Evolutionary conservation across 257 asterid species (phyloP).

Genomic region (Osmanthus fragrans): DNA sequence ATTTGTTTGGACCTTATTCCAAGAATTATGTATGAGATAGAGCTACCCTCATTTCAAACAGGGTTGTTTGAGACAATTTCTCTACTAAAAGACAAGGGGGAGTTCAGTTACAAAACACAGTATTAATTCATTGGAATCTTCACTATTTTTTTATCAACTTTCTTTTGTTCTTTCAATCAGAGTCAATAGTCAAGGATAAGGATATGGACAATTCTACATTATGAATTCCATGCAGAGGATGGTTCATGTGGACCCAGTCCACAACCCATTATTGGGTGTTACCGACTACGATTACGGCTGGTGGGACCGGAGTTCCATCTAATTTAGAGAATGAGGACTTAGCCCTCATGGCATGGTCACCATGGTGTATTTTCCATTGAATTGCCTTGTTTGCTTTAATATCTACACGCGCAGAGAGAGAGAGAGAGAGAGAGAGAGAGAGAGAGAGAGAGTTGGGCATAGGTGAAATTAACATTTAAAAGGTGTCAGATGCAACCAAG

Average conservation of each 20-base stretch:
- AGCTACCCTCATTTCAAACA: no score
- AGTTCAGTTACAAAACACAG: background rate
- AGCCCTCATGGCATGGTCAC: background rate
- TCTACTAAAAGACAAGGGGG: background rate
- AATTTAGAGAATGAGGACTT: background rate
- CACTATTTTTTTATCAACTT: background rate
- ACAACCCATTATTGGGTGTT: background rate
- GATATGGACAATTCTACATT: background rate
- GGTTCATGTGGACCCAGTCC: background rate
- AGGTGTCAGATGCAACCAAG: slow-evolving; percentile 4
- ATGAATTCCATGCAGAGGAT: background rate
- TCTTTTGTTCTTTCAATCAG: background rate
- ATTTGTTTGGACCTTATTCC: background rate
- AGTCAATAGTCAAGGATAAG: background rate
- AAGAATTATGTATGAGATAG: background rate
- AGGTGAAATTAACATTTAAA: slow-evolving; percentile 4
- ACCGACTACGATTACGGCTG: background rate
- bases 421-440: background rate
- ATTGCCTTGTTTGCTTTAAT: slow-evolving; percentile 1
- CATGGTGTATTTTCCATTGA: slow-evolving; percentile 11
- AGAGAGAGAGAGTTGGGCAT: slow-evolving; percentile 10
- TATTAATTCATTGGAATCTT: background rate
- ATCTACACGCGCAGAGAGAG: no score
- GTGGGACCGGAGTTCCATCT: background rate
- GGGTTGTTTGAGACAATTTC: background rate